Conservation (phyloP, 257 asterid species). For the Catharanthus roseus region DNA sequence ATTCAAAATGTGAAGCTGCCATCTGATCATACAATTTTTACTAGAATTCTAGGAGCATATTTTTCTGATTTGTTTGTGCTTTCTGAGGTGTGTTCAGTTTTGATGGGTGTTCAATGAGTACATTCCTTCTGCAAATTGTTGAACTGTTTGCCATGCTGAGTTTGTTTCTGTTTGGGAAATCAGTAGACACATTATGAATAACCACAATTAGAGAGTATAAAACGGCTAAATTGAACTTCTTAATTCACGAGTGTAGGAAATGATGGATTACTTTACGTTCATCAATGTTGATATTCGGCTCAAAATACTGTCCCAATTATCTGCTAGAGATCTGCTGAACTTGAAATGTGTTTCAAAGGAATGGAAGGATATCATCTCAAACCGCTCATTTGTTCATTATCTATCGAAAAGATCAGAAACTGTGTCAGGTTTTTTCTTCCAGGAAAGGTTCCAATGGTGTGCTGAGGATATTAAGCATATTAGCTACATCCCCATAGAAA, state of each 20-base stretch:
- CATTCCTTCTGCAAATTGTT: background rate
- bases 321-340: slow-evolving; percentile 35
- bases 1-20: no score
- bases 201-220: no score
- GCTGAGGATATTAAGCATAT: slow-evolving; percentile 26
- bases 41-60: background rate
- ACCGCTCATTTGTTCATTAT: slow-evolving; percentile 33
- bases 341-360: slow-evolving; percentile 52
- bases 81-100: no score
- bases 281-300: slow-evolving; percentile 31
- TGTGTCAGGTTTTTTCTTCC: slow-evolving; percentile 55
- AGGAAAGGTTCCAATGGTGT: slow-evolving; percentile 37
- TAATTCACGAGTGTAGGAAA: background rate
- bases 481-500: slow-evolving; percentile 40
- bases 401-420: slow-evolving; percentile 39
- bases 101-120: background rate
- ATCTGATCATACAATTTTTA: no score
- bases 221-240: background rate
- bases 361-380: slow-evolving; percentile 45
- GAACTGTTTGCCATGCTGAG: background rate
- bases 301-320: slow-evolving; percentile 36
- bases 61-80: background rate
- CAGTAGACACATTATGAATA: background rate
- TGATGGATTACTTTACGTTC: slow-evolving; percentile 21
- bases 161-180: background rate